Evolutionary conservation across 805 yeast genomes (phyloP).

Genomic region (Wickerhamomyces xylosicus): DNA sequence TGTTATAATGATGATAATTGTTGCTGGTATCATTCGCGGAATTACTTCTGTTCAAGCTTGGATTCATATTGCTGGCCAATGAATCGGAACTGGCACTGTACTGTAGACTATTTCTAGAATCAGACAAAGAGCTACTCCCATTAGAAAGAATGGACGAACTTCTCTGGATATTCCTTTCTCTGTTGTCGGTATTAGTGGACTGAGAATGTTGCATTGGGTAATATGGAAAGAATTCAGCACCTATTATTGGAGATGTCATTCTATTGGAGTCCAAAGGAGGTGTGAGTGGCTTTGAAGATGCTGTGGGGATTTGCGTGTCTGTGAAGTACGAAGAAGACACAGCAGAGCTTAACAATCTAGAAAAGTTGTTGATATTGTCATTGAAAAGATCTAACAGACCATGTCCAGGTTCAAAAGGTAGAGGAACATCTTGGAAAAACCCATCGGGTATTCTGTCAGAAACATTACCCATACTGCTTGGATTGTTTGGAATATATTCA

Average conservation of each 20-base stretch:
- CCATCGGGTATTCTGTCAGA: constrained; percentile 15
- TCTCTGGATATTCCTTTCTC: not conserved
- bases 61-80: not conserved
- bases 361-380: not conserved
- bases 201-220: constrained; percentile 2
- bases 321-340: constrained; percentile 2
- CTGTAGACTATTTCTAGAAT: not conserved
- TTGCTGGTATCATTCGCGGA: not conserved
- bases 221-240: constrained; percentile 6
- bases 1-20: constrained; percentile 12
- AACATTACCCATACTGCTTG: constrained; percentile 22
- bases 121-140: not conserved
- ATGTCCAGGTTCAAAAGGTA: constrained; percentile 24
- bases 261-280: not conserved
- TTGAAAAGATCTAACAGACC: constrained; percentile 31
- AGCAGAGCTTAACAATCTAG: not conserved
- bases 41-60: not conserved
- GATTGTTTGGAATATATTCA: constrained; percentile 24
- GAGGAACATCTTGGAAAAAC: constrained; percentile 23
- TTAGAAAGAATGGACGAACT: not conserved
- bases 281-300: constrained; percentile 2
- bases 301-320: constrained; percentile 1
- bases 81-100: not conserved
- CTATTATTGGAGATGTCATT: constrained; percentile 2
- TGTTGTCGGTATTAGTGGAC: not conserved